phyloP scores from a whole-genome alignment of 257 asterid species.

The Orobanche coerulescens region DNA sequence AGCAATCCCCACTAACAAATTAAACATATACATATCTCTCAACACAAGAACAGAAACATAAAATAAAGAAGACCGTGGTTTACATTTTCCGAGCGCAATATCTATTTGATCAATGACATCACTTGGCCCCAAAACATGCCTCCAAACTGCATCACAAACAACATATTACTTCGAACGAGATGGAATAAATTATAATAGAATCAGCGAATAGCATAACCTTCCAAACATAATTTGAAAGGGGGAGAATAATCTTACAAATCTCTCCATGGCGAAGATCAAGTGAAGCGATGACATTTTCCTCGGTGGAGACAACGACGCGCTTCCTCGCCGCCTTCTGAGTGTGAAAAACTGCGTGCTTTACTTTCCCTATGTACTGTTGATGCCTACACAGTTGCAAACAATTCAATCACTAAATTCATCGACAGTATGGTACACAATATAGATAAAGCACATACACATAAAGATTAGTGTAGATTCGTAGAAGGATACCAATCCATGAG shows the following conservation, averaged over 20 bases:
- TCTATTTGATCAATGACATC: constrained; percentile 70
- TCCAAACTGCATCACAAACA: constrained; percentile 71
- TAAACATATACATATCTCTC: constrained; percentile 10
- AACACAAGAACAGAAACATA: not conserved
- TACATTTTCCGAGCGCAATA: constrained; percentile 89
- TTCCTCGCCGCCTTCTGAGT: constrained; percentile 91
- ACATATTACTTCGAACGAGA: constrained; percentile 7
- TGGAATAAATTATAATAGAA: not conserved
- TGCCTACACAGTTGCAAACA: constrained; percentile 47
- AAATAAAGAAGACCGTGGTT: not conserved
- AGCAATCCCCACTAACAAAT: constrained; percentile 1
- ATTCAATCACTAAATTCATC: constrained; percentile 26
- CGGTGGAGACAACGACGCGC: constrained; percentile 88
- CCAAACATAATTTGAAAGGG: not conserved
- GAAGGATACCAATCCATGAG: constrained; percentile 75
- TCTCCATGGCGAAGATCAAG: constrained; percentile 98
- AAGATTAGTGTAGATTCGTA: constrained; percentile 18
- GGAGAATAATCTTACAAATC: constrained; percentile 49
- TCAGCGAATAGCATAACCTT: not conserved
- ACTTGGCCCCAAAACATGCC: constrained; percentile 82
- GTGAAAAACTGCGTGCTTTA: constrained; percentile 92
- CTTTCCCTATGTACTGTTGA: constrained; percentile 93
- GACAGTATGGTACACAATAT: not conserved
- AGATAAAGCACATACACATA: not conserved
- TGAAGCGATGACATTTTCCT: constrained; percentile 86